Evolutionary conservation across 345 rosid genomes (phyloP).

Genomic region (Hirschfeldia incana): DNA sequence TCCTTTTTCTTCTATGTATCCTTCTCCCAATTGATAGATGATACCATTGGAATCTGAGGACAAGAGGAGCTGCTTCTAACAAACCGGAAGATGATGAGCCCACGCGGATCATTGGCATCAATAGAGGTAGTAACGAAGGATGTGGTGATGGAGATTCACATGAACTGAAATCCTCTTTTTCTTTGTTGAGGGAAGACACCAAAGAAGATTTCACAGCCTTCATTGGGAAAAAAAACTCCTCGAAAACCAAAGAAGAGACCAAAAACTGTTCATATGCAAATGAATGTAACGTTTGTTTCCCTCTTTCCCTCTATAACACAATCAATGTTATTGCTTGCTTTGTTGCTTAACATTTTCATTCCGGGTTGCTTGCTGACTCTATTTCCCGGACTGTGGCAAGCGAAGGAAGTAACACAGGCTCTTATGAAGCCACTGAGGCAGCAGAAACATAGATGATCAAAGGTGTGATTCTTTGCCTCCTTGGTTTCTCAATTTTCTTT

Average conservation of each 20-base stretch:
- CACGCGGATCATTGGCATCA: too few relatives aligned
- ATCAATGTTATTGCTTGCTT: neutral
- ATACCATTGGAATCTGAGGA: too few relatives aligned
- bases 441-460: neutral
- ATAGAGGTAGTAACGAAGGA: neutral
- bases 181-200: neutral
- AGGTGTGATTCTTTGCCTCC: neutral
- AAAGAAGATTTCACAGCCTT: neutral
- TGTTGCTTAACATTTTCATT: neutral
- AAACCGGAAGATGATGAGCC: too few relatives aligned
- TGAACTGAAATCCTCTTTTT: neutral
- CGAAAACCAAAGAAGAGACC: neutral
- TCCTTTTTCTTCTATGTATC: too few relatives aligned
- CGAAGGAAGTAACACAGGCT: neutral
- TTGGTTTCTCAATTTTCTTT: too few relatives aligned
- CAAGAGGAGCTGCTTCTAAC: too few relatives aligned
- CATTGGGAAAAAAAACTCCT: too few relatives aligned
- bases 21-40: too few relatives aligned
- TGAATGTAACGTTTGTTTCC: neutral
- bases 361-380: neutral
- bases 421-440: neutral
- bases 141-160: neutral
- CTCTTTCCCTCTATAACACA: too few relatives aligned
- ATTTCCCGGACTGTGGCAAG: neutral
- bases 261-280: neutral